Conservation (phyloP, 2,329 filamentous ascomycete species). For the Trichoderma polysporum region DNA sequence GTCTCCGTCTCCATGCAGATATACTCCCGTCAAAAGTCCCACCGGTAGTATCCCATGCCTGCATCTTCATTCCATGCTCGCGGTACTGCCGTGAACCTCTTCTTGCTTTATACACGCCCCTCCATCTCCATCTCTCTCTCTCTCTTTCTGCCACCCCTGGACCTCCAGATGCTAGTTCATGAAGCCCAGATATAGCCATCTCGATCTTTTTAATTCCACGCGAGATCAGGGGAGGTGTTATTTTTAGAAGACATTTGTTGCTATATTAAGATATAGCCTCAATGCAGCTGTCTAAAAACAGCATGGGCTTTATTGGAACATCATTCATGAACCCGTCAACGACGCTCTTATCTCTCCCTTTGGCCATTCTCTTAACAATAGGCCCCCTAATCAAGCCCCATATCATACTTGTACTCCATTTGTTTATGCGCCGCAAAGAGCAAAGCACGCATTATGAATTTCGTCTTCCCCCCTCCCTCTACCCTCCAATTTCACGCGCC, state of each 20-base stretch:
- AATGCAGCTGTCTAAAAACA: constrained; percentile 18
- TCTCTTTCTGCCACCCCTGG: background rate
- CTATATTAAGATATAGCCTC: constrained; percentile 22
- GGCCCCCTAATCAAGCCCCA: background rate
- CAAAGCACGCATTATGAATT: background rate
- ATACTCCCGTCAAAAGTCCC: constrained; percentile 15
- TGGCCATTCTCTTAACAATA: background rate
- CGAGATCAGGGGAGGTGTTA: constrained; percentile 14
- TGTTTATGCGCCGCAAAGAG: background rate
- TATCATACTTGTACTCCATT: background rate
- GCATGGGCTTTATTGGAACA: constrained; percentile 20
- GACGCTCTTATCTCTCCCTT: background rate
- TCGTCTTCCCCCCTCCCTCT: background rate
- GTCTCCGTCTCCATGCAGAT: background rate
- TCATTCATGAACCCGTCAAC: constrained; percentile 6
- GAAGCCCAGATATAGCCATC: constrained; percentile 12
- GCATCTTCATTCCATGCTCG: constrained; percentile 1
- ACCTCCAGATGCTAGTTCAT: constrained; percentile 13
- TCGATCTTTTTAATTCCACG: constrained; percentile 19
- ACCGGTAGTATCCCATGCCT: background rate
- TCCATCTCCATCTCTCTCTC: background rate
- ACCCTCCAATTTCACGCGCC: background rate
- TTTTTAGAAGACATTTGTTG: constrained; percentile 22
- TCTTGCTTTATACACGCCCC: constrained; percentile 11
- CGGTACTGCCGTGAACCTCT: constrained; percentile 9